Evolutionary conservation across 306 rosid species (phyloP).

Genomic region (Pterocarpus santalinus): DNA sequence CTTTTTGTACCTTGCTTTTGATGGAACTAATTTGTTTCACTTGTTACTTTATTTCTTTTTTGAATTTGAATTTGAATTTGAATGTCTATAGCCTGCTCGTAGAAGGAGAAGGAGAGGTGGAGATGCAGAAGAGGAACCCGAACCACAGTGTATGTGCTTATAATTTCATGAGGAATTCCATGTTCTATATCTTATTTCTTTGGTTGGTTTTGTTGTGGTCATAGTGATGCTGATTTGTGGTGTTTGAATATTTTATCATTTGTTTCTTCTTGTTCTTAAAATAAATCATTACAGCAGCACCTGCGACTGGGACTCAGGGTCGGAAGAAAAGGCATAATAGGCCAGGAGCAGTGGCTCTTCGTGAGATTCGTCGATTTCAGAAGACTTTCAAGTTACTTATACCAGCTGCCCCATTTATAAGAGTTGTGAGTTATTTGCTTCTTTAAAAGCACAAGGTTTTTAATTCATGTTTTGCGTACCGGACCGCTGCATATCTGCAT

Average conservation of each 20-base stretch:
- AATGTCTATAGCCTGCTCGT: conserved; percentile 46
- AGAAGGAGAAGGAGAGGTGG: neutral
- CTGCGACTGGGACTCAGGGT: conserved; percentile 29
- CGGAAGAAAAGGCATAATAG: conserved; percentile 54
- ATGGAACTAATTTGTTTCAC: neutral
- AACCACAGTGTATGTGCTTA: conserved; percentile 42
- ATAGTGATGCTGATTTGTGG: conserved; percentile 29
- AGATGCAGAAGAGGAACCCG: conserved; percentile 4
- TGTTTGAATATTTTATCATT: neutral
- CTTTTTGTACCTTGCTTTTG: neutral
- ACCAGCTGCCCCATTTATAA: conserved; percentile 76
- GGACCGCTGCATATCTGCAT: neutral
- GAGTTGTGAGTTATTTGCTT: conserved; percentile 64
- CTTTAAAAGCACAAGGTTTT: neutral
- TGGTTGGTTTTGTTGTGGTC: conserved; percentile 10
- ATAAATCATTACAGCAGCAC: conserved; percentile 38
- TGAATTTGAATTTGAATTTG: neutral
- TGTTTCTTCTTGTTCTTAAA: neutral
- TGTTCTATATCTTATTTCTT: neutral
- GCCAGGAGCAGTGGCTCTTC: conserved; percentile 77
- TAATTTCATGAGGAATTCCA: neutral
- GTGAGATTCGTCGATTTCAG: conserved; percentile 77
- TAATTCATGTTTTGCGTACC: neutral
- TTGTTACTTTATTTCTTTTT: neutral
- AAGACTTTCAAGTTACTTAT: conserved; percentile 58